Evolutionary conservation across 2,329 filamentous ascomycete species (phyloP), one percentile per base, ranked within the genome.

Genomic region (Blastomyces silverae): DNA sequence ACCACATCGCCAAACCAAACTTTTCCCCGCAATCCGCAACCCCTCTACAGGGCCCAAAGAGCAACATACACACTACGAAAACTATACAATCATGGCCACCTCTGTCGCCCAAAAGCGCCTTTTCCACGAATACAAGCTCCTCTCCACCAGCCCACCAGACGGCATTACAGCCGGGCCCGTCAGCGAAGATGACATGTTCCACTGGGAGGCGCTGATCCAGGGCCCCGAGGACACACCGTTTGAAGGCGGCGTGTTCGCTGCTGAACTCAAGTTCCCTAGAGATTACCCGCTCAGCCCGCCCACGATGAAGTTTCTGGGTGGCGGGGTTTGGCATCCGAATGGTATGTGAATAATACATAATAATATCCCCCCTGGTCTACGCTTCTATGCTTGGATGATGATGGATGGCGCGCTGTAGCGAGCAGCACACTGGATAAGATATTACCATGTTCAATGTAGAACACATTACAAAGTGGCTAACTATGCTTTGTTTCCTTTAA

Each of bases 221-320:
- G 94, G 94, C 0, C 94, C 94, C 15, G 92, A 96, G 74, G 94
- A 89, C 67, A 99, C 94, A 1, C 94, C 94, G 0, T 99, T 96
- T 72, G 93, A 96, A 81, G 93, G 92, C 66, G 94, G 94, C 63
- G 87, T 99, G 66, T 99, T 97, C 76, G 91, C 92, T 53, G 94
- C 94, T 34, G 92, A 96, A 78, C 85, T 99, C 71, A 92, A 89
- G 73, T 99, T 99, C 73, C 93, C 94, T 6, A 90, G 90, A 74
- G 94, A 99, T 78, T 99, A 99, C 74, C 94, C 94, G n/a, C 85
- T 97, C 6, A 90, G 92, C 70, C 94, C 94, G 67, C 94, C 94
- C 10, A 92, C 89, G 52, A 97, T 99, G 93, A 91, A 89, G 77
- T 99, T 99, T 77, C 82, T 95, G 62, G 90, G 90, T 63, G 91